Evolutionary conservation across 1,139 yeast genomes (phyloP).

Genomic region (Ogataea hybrid): DNA sequence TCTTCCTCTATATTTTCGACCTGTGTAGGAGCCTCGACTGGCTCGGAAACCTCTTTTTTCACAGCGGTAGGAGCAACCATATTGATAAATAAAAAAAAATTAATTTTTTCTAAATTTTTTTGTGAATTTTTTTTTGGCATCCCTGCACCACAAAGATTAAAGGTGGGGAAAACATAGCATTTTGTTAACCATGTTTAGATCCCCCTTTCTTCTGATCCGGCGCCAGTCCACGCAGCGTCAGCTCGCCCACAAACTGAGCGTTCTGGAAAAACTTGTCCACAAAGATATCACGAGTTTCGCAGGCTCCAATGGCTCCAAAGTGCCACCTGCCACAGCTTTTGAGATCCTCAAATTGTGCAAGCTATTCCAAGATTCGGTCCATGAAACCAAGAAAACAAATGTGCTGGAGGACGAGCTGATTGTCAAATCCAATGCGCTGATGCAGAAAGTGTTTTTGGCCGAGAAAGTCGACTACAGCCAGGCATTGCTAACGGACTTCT

Average conservation of each 20-base stretch:
- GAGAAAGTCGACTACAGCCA: constrained; percentile 8
- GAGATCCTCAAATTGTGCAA: constrained; percentile 17
- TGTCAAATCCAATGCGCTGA: constrained; percentile 21
- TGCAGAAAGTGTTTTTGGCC: constrained; percentile 16
- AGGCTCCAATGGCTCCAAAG: not conserved
- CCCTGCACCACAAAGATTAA: constrained; percentile 4
- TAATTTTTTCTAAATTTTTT: not conserved
- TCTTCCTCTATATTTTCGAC: constrained; percentile 6
- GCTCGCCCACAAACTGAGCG: constrained; percentile 19
- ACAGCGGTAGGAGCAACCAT: constrained; percentile 43
- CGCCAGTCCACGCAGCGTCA: constrained; percentile 18
- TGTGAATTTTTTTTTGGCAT: constrained; percentile 3
- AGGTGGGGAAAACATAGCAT: constrained; percentile 8
- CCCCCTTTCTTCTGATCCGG: constrained; percentile 1
- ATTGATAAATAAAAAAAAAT: not conserved
- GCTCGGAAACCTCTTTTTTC: constrained; percentile 28
- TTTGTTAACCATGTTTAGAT: not conserved
- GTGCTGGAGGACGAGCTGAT: constrained; percentile 21
- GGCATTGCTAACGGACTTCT: constrained; percentile 11
- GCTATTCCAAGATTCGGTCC: constrained; percentile 25
- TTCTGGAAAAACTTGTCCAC: constrained; percentile 16
- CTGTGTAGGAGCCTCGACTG: not conserved
- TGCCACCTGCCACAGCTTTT: constrained; percentile 8
- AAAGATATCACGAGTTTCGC: constrained; percentile 5
- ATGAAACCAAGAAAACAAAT: constrained; percentile 21